Base-by-base conservation (phyloP, 2,329 filamentous ascomycete species). In the Hypoxylon sp. region DNA sequence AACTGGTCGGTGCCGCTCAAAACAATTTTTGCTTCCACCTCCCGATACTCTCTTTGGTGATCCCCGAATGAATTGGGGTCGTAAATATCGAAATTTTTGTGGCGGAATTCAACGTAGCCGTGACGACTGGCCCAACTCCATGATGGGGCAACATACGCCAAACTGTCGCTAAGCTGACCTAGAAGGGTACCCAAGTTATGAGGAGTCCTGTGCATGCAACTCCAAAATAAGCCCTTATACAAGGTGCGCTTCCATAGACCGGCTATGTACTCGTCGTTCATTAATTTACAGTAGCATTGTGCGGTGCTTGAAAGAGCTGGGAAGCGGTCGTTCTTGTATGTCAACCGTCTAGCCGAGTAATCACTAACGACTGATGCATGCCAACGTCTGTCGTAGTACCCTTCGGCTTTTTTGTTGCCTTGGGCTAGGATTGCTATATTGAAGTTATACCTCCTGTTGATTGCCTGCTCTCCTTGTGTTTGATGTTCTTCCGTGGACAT, bases 181-280 rank as follows among this genome's bases (percentile, higher is more conserved):
- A 58, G 9, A 3, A 58, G 32, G 19, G 6, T 10, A 19, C 34
- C 55, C 43, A 17, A 58, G 5, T 6, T 49, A 7, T 38, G 28
- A 11, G 3, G 1, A 3, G 7, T 38, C 2, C 17, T 9, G 28
- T 5, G 7, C 1, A 2, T 10, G 55, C 41, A n/a, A 48, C 2
- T 6, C 58, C 58, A 61, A 21, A 19, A 25, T n/a, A 55, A n/a
- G 19, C 23, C 36, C 6, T 6, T 45, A 11, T 48, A 28, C 36
- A 55, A 28, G 11, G 36, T n/a, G n/a, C 32, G 36, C 49, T 58
- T 61, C 49, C 58, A 55, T 6, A 53, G 17, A 32, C 49, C 49
- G 25, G 58, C 38, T 4, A 48, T n/a, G 17, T 55, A 61, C 13
- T 61, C 49, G 48, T 55, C 58, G 10, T 53, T 43, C 9, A 53